Percentiles rank a stretch among this genome's conserved stretches.
These are phyloP conservation scores for Jatropha multifida DNA, from an alignment of 441 rosid species.

Conservation along the genomic window DNA sequence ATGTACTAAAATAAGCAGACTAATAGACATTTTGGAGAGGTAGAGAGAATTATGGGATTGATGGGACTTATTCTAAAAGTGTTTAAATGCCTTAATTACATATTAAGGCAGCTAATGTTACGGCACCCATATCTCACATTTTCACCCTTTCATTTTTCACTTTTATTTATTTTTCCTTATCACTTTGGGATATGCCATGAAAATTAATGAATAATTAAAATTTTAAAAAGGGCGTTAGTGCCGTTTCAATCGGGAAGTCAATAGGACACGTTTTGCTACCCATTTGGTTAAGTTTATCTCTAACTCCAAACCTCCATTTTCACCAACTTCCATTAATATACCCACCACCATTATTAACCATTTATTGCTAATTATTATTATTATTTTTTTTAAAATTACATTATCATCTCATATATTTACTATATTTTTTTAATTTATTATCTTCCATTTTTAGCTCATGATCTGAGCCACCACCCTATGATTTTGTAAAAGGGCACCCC, in stretches of 20 bases:
- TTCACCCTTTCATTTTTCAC: background rate
- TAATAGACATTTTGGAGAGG: slow-evolving; percentile 11
- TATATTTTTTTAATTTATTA: background rate
- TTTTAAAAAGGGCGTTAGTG: slow-evolving; percentile 3
- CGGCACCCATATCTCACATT: slow-evolving; percentile 38
- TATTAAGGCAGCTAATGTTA: slow-evolving; percentile 27
- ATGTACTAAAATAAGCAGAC: slow-evolving; percentile 13
- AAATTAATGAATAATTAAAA: background rate
- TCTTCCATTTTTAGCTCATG: slow-evolving; percentile 19
- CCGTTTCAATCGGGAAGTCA: slow-evolving; percentile 42
- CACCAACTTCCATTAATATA: slow-evolving; percentile 20
- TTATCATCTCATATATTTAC: background rate
- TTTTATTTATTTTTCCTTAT: slow-evolving; percentile 2
- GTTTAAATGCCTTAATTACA: slow-evolving; percentile 14
- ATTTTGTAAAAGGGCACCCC: background rate
- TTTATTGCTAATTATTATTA: background rate
- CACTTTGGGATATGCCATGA: background rate
- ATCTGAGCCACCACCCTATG: background rate
- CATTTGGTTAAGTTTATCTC: background rate
- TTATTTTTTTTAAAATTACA: background rate
- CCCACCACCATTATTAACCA: slow-evolving; percentile 9
- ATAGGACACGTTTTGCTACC: slow-evolving; percentile 29
- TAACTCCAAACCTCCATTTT: slow-evolving; percentile 12
- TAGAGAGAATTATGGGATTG: slow-evolving; percentile 6
- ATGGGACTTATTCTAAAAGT: slow-evolving; percentile 31